These are phyloP conservation scores for Neurospora sp. DNA, from an alignment of 495 filamentous ascomycete genomes.

Conservation along the genomic window DNA sequence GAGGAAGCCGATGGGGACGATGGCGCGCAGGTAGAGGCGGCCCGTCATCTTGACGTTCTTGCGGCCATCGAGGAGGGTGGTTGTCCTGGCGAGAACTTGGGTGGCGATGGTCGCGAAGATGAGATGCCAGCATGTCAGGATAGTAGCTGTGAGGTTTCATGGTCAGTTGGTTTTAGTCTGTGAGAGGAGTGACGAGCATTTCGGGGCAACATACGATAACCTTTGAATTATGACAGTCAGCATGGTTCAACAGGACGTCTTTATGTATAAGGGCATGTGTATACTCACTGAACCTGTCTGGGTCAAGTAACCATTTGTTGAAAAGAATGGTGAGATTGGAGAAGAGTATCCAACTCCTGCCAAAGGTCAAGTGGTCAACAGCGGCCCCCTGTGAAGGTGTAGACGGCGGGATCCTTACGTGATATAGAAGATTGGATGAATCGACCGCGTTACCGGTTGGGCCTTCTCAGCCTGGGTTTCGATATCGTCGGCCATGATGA, in stretches of 20 bases:
- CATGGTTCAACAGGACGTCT: neutral
- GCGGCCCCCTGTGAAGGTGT: neutral
- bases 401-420: slow-evolving; percentile 3
- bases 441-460: slow-evolving; percentile 5
- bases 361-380: neutral
- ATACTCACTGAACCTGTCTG: slow-evolving; percentile 66
- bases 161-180: neutral
- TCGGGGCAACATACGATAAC: slow-evolving; percentile 18
- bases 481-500: slow-evolving; percentile 13
- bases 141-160: slow-evolving; percentile 23
- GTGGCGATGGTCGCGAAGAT: slow-evolving; percentile 63
- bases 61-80: slow-evolving; percentile 55
- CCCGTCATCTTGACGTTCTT: slow-evolving; percentile 60
- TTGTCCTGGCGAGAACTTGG: slow-evolving; percentile 60
- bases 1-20: slow-evolving; percentile 65
- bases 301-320: slow-evolving; percentile 85
- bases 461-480: slow-evolving; percentile 14
- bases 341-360: slow-evolving; percentile 75
- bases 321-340: slow-evolving; percentile 86
- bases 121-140: slow-evolving; percentile 73
- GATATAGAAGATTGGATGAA: slow-evolving; percentile 15
- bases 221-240: slow-evolving; percentile 10
- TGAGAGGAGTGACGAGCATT: neutral
- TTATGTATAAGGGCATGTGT: neutral
- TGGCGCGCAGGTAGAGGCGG: slow-evolving; percentile 55